Evolutionary conservation across 2,329 filamentous ascomycete species (phyloP), one percentile per base, ranked within the genome.

Genomic region (Pyricularia grisea): DNA sequence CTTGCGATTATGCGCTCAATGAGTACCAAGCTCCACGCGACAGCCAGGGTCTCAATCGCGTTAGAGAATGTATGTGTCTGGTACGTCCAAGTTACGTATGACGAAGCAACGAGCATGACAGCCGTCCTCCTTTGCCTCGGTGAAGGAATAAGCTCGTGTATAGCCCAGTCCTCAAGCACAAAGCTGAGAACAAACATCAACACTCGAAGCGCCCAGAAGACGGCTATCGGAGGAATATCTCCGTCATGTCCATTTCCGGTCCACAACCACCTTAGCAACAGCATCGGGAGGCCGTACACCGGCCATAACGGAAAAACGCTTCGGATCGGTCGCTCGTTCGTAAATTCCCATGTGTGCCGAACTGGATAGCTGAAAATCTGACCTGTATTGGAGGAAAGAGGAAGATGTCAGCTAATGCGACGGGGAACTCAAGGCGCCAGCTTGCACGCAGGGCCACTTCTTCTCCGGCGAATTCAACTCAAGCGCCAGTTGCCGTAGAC

Each of bases 11-110:
- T 95, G 77, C 94, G 90, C 78, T 92, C 89, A 71, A 97, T 94
- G 78, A 99, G 81, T 66, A 98, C 94, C 78, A 99, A 81, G 75
- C 92, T 94, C 95, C 95, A 99, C 68, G 92, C 87, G 67, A 99
- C 93, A 67, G 94, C 86, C 74, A 99, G 83, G 2, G 95, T 98
- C 82, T 99, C 95, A 73, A 98, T 87, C 71, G 94, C 96, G 80
- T 99, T 99, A 72, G 94, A 98, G 79, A 99, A 98, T 14, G 95
- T 98, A 80, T 99, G 95, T 23, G 93, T 95, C 80, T 99, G 95
- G 81, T 94, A 97, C 64, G 94, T 97, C 94, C 95, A 99, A 66
- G 95, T 99, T 74, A 97, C 94, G 80, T 98, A 99, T 30, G 93
- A 97, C 31, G 94, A 98, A 65, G 94, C 93, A 71, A 97, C 91